phyloP scores from a whole-genome alignment of 176 grass and related monocot genomes.

The Oryza coarctata region DNA sequence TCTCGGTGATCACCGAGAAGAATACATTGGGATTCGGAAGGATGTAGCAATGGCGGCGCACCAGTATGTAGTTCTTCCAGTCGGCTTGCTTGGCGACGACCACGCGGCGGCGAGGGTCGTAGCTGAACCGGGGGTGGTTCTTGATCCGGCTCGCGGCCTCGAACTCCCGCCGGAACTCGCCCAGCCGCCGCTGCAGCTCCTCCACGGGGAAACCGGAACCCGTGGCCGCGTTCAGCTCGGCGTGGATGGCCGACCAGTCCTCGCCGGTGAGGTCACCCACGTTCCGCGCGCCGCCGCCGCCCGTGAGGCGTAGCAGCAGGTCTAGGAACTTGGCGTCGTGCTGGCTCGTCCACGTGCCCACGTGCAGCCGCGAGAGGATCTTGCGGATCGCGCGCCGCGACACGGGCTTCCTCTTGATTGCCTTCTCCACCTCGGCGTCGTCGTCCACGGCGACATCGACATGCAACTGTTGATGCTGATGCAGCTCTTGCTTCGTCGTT shows the following conservation, averaged over 20 bases:
- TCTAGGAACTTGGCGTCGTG: constrained; percentile 47
- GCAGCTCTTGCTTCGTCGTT: background rate
- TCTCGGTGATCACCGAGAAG: background rate
- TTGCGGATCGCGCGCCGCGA: constrained; percentile 43
- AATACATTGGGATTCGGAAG: background rate
- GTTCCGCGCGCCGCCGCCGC: background rate
- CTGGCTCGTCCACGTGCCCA: constrained; percentile 41
- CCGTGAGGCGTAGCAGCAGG: constrained; percentile 20
- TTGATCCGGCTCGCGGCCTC: constrained; percentile 28
- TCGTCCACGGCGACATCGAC: background rate
- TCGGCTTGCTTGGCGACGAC: constrained; percentile 39
- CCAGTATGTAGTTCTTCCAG: constrained; percentile 32
- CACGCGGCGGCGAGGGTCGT: constrained; percentile 32
- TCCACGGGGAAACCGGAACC: constrained; percentile 33
- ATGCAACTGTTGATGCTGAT: background rate
- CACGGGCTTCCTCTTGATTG: constrained; percentile 17
- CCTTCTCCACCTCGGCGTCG: background rate
- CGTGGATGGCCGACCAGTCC: constrained; percentile 32
- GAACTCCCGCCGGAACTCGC: constrained; percentile 33
- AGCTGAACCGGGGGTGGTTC: constrained; percentile 28
- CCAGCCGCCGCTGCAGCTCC: constrained; percentile 37
- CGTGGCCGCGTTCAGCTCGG: constrained; percentile 37
- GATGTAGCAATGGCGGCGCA: background rate
- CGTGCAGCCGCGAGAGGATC: constrained; percentile 45
- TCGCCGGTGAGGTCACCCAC: constrained; percentile 26